Evolutionary conservation across 164 flowering plant genomes (phyloP).

Genomic region (Tinospora cordifolia): DNA sequence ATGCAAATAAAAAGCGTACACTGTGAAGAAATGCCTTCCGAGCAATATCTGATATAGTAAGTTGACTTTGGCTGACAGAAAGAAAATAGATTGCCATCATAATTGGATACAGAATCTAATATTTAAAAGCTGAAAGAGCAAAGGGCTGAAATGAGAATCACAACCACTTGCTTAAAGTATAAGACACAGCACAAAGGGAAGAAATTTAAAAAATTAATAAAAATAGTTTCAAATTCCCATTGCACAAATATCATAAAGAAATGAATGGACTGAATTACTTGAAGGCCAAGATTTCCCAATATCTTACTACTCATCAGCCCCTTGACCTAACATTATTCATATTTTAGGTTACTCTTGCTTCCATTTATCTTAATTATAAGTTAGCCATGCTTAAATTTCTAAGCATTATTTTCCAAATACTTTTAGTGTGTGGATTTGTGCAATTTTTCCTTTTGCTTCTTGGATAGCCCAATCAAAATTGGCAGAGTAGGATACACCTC

Average conservation of each 20-base stretch:
- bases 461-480: no score
- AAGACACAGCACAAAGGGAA: no score
- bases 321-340: not conserved
- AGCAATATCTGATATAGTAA: conserved; percentile 43
- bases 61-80: conserved; percentile 51
- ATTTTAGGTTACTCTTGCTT: not conserved
- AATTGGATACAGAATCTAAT: not conserved
- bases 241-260: not conserved
- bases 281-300: not conserved
- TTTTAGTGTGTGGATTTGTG: no score
- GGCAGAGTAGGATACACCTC: no score
- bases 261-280: not conserved
- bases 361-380: no score
- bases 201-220: no score
- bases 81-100: conserved; percentile 8
- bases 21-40: conserved; percentile 96
- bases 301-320: not conserved
- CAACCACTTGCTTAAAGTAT: not conserved
- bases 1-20: conserved; percentile 42
- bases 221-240: not conserved
- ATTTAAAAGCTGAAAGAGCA: not conserved
- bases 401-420: no score
- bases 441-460: no score
- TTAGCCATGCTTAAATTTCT: no score
- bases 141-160: not conserved